These are phyloP conservation scores for Parmelia sp. DNA, from an alignment of 495 filamentous ascomycete genomes.

Conservation along the genomic window DNA sequence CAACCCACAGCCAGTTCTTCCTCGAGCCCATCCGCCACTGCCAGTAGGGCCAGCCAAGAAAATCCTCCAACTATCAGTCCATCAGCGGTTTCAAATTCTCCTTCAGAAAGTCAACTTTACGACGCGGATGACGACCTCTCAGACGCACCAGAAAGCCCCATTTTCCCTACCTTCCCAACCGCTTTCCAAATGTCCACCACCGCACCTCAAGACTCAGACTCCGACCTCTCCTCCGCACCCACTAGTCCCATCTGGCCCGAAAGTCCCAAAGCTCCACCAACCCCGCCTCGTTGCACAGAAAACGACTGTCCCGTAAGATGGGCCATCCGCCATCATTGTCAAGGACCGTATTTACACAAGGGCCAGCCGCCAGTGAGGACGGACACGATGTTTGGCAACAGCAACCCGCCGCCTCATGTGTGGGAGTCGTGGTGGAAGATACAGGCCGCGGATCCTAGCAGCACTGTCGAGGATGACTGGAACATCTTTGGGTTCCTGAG, in stretches of 20 bases:
- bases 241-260: not conserved
- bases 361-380: not conserved
- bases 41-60: too few relatives aligned
- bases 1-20: not conserved
- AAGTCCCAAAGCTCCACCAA: not conserved
- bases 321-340: not conserved
- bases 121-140: not conserved
- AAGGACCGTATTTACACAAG: not conserved
- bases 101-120: not conserved
- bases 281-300: not conserved
- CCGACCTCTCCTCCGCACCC: not conserved
- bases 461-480: not conserved
- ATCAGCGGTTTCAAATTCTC: not conserved
- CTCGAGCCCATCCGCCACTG: not conserved
- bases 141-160: not conserved
- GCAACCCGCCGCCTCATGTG: conserved; percentile 4
- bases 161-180: not conserved
- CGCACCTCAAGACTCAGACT: not conserved
- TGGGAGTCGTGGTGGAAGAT: conserved; percentile 1
- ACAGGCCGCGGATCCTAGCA: not conserved
- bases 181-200: too few relatives aligned
- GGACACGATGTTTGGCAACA: not conserved
- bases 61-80: too few relatives aligned
- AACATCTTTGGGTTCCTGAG: not conserved
- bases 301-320: not conserved